Evolutionary conservation across 2,329 filamentous ascomycete species (phyloP), one percentile per base, ranked within the genome.

Genomic region (Juglanconis juglandina): DNA sequence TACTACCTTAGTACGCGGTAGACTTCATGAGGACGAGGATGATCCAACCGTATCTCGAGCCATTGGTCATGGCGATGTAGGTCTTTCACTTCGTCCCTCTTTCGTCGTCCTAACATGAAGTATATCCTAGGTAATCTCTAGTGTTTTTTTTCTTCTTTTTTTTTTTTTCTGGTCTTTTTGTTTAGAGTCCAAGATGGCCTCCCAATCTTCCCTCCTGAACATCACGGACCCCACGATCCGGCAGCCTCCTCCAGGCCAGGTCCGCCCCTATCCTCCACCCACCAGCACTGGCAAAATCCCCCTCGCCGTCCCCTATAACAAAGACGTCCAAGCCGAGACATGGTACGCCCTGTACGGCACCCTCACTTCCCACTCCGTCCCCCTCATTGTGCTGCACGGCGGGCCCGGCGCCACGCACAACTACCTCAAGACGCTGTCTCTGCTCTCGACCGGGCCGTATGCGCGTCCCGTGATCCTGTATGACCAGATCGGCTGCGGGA

Each of bases 401-500:
- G 79, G 79, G 0, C 78, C 78, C 1, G 80, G 80, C n/a, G 72
- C 74, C 35, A 69, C 72, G n/a, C 77, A 79, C 64, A 71, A 77
- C 32, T 79, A 79, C 64, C 64, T 79, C 24, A 65, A 72, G 1
- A 70, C 74, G 0, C 69, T 82, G 33, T 68, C 67, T 0, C 69
- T 73, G 44, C 71, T 82, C 4, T 64, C 73, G 17, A 60, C 65
- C 17, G 55, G 66, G 17, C 49, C n/a, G 4, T 9, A 55, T 35
- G 41, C 41, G 6, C 53, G 53, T 6, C 78, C 81, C 0, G 69
- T 84, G 2, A 68, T 84, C 34, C 76, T 83, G 66, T 84, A 84
- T 67, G 81, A 85, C 64, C 81, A 84, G 62, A 72, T 84, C 55
- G 81, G 81, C 30, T 78, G 76, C 62, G 81, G 79, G 8, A 66